Evolutionary conservation across 202 grass and related monocot species (phyloP).

Genomic region (Setaria italica): DNA sequence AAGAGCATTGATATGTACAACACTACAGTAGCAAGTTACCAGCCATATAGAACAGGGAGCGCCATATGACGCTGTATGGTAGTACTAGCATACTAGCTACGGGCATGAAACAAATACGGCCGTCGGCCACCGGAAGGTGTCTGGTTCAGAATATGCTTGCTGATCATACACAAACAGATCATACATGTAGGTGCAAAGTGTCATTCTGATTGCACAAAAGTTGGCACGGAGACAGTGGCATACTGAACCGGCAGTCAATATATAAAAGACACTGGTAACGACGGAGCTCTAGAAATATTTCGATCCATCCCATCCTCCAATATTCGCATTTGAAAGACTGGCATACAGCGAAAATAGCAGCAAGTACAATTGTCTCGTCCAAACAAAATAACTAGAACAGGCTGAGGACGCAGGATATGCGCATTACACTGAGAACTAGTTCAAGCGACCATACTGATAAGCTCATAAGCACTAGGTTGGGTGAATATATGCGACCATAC

Average conservation of each 20-base stretch:
- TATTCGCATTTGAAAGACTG: not conserved
- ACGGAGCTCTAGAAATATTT: not conserved
- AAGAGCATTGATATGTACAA: too few relatives aligned
- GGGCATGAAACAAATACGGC: too few relatives aligned
- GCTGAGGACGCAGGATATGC: not conserved
- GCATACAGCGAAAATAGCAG: not conserved
- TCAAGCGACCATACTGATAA: not conserved
- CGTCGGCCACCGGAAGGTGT: too few relatives aligned
- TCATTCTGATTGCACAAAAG: not conserved
- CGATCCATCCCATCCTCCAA: not conserved
- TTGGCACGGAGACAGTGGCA: not conserved
- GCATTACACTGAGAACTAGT: not conserved
- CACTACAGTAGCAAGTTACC: too few relatives aligned
- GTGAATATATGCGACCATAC: not conserved
- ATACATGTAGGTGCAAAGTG: not conserved
- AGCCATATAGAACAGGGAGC: too few relatives aligned
- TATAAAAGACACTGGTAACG: not conserved
- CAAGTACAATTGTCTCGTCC: conserved; percentile 10
- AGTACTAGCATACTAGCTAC: too few relatives aligned
- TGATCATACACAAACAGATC: not conserved
- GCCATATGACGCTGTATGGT: too few relatives aligned
- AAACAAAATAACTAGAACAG: not conserved
- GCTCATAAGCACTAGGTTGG: too few relatives aligned
- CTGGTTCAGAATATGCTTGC: too few relatives aligned
- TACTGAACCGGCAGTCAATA: not conserved